phyloP scores from a whole-genome alignment of 805 yeast species.

The Starmerella stigmatis region DNA sequence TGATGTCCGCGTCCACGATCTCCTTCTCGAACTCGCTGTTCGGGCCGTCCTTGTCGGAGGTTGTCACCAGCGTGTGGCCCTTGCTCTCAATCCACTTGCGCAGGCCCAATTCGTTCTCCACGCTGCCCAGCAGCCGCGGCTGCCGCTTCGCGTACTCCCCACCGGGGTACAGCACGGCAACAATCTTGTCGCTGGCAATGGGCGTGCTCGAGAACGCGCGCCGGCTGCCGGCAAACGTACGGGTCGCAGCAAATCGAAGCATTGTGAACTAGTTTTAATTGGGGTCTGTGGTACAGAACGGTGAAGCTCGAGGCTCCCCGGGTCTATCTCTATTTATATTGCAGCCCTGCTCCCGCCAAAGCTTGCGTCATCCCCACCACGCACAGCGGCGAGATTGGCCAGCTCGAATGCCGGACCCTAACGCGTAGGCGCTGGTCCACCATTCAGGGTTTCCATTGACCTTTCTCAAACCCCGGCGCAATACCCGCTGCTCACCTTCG shows the following conservation, averaged over 20 bases:
- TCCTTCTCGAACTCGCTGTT: constrained; percentile 50
- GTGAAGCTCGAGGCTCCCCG: not conserved
- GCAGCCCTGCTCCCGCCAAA: too few relatives aligned
- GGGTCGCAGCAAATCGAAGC: constrained; percentile 4
- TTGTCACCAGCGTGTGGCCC: constrained; percentile 58
- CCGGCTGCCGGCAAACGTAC: not conserved
- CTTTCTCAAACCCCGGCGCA: too few relatives aligned
- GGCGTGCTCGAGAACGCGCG: constrained; percentile 11
- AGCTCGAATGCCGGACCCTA: too few relatives aligned
- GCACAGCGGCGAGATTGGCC: too few relatives aligned
- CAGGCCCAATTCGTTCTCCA: constrained; percentile 68
- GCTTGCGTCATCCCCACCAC: too few relatives aligned
- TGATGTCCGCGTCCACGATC: constrained; percentile 60
- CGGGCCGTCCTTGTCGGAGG: constrained; percentile 59
- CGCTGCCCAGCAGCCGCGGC: constrained; percentile 45
- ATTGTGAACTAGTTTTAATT: too few relatives aligned
- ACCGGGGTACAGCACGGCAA: constrained; percentile 16
- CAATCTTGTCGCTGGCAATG: constrained; percentile 8
- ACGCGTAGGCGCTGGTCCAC: too few relatives aligned
- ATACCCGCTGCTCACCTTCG: too few relatives aligned
- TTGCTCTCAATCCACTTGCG: constrained; percentile 50
- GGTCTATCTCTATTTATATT: not conserved
- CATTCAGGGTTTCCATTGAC: too few relatives aligned
- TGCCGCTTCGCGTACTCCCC: constrained; percentile 16
- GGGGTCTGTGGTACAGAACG: not conserved